Base-by-base conservation (phyloP, 208 protist species). In the Acanthamoeba healyi region DNA sequence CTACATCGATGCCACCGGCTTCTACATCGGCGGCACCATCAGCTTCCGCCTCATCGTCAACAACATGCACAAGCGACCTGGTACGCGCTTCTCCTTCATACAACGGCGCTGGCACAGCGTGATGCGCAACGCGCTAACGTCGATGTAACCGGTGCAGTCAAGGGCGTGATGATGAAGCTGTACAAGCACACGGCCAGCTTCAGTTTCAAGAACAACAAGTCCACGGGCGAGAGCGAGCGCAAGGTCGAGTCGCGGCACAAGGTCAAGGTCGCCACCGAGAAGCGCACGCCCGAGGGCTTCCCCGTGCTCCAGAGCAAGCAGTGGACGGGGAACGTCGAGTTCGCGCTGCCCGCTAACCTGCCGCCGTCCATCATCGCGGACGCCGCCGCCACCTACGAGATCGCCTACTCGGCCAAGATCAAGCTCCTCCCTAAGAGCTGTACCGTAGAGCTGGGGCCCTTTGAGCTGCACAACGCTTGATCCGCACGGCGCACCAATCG, bases 171-270 rank as follows among this genome's bases (percentile, higher is more conserved):
- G 38, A 38, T 79, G 70, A 79, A 79, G 70, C 70, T 79, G 17
- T 79, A 49, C 70, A 79, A 79, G 36, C 70, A 46, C 36, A 79
- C 70, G 40, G 70, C 70, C 17, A 79, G 70, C 70, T 79, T 79
- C 70, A 79, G 34, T 36, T 79, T 26, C 70, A 79, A 79, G 70
- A 32, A 79, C 38, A 38, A 79, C 70, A 79, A 79, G 40, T 7
- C 70, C 34, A 67, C n/a, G n/a, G 70, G 70, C 38, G 70, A 79
- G 70, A 79, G 70, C 70, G 32, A 49, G 70, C 70, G 70, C 17
- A 38, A 44, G 22, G 70, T 79, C 19, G 70, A 49, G 70, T 40
- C 70, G 38, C 32, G 40, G 34, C 70, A 79, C 40, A 26, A 44
- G 22, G 70, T 79, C 70, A 38, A 44, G 70, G 40, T 79, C 22